These are phyloP conservation scores for Pyrenophora graminea DNA, from an alignment of 2,329 filamentous ascomycete species.

Conservation along the genomic window DNA sequence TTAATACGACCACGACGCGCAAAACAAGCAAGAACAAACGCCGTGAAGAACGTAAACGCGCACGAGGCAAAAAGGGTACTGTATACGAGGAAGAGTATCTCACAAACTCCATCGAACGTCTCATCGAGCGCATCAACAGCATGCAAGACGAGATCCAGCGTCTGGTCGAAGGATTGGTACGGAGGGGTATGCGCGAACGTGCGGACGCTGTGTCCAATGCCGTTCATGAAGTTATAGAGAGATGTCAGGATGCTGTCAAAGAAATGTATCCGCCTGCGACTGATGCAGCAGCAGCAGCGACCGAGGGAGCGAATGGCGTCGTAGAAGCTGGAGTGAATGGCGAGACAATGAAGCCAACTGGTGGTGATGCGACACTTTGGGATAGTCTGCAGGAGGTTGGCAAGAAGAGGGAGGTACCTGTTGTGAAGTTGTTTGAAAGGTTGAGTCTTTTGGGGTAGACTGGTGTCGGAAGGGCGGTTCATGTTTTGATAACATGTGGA, in stretches of 20 bases:
- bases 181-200: slow-evolving; percentile 84
- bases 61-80: slow-evolving; percentile 91
- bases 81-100: slow-evolving; percentile 99
- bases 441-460: slow-evolving; percentile 40
- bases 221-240: slow-evolving; percentile 73
- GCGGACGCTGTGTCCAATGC: slow-evolving; percentile 76
- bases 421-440: slow-evolving; percentile 57
- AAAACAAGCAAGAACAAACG: slow-evolving; percentile 86
- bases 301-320: slow-evolving; percentile 2
- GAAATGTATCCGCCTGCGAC: slow-evolving; percentile 52
- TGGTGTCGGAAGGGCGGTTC: neutral
- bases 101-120: slow-evolving; percentile 79
- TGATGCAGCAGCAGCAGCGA: neutral
- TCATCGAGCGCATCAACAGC: slow-evolving; percentile 80
- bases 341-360: slow-evolving; percentile 41
- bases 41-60: slow-evolving; percentile 92
- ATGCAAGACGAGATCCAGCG: slow-evolving; percentile 72
- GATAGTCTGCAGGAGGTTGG: slow-evolving; percentile 49
- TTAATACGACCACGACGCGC: slow-evolving; percentile 73
- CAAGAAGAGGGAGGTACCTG: slow-evolving; percentile 53
- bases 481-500: neutral
- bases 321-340: slow-evolving; percentile 12
- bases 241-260: slow-evolving; percentile 67
- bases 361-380: slow-evolving; percentile 53
- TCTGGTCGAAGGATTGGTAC: slow-evolving; percentile 75